Evolutionary conservation across 257 asterid genomes (phyloP).

Genomic region (Solanum chaucha): DNA sequence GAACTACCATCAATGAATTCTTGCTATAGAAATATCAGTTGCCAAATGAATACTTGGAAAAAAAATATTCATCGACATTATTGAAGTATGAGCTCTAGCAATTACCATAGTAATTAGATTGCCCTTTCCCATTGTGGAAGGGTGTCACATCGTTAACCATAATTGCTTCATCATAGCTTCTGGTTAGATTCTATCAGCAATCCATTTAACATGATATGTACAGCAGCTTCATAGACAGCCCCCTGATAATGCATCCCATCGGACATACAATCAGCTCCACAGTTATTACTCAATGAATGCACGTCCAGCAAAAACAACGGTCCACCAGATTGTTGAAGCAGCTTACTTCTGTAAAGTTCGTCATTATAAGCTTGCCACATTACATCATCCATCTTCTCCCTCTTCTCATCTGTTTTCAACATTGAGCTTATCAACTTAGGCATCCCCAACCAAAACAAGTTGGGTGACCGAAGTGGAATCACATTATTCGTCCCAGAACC

Average conservation of each 20-base stretch:
- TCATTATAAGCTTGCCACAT: slow-evolving; percentile 38
- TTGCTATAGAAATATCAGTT: slow-evolving; percentile 12
- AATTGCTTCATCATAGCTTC: slow-evolving; percentile 26
- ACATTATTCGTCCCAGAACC: neutral
- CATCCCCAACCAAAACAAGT: slow-evolving; percentile 88
- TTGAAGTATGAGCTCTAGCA: slow-evolving; percentile 3
- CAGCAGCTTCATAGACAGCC: slow-evolving; percentile 52
- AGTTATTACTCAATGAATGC: slow-evolving; percentile 40
- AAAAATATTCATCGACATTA: neutral
- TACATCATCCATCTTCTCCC: slow-evolving; percentile 48
- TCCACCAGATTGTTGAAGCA: slow-evolving; percentile 53
- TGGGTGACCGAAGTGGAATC: slow-evolving; percentile 30
- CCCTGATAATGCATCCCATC: slow-evolving; percentile 94
- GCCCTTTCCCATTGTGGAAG: neutral
- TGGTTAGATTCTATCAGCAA: slow-evolving; percentile 89
- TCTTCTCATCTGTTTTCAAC: slow-evolving; percentile 71
- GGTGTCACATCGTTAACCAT: neutral
- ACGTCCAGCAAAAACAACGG: slow-evolving; percentile 62
- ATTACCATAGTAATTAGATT: neutral
- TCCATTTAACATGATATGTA: slow-evolving; percentile 80
- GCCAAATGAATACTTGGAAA: slow-evolving; percentile 8
- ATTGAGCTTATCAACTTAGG: slow-evolving; percentile 63
- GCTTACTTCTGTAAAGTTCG: slow-evolving; percentile 42
- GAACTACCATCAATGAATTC: slow-evolving; percentile 13
- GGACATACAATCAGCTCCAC: slow-evolving; percentile 60